phyloP scores from a whole-genome alignment of 2,329 filamentous ascomycete species.

The Talaromyces sp. region DNA sequence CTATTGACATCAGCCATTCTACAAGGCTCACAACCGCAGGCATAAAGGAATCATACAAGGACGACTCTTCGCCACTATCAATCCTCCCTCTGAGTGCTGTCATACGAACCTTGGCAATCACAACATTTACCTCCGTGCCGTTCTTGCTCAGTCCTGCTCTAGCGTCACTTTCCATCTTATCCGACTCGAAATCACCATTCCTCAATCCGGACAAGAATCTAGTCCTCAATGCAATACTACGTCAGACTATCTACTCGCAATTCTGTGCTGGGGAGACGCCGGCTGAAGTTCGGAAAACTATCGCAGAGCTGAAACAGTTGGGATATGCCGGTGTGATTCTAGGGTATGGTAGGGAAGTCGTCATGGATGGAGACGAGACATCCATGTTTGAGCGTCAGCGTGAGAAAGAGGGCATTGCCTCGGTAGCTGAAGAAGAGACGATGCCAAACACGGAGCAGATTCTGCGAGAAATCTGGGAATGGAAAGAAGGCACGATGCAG shows the following conservation, averaged over 20 bases:
- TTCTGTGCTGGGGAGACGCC: slow-evolving; percentile 82
- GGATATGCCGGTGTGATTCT: slow-evolving; percentile 83
- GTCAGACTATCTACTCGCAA: slow-evolving; percentile 83
- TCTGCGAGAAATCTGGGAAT: slow-evolving; percentile 45
- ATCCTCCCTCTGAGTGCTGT: slow-evolving; percentile 20
- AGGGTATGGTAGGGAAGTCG: slow-evolving; percentile 78
- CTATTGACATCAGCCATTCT: background rate
- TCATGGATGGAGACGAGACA: slow-evolving; percentile 54
- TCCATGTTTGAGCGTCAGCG: slow-evolving; percentile 9
- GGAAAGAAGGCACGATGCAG: slow-evolving; percentile 71
- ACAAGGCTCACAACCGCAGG: background rate
- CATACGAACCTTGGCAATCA: slow-evolving; percentile 18
- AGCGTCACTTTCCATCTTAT: slow-evolving; percentile 63
- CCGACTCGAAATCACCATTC: slow-evolving; percentile 63
- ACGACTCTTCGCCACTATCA: slow-evolving; percentile 11
- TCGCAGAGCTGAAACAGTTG: slow-evolving; percentile 64
- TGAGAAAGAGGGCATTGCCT: background rate
- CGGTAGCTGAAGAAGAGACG: background rate
- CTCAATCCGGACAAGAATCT: slow-evolving; percentile 75
- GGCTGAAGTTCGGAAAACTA: slow-evolving; percentile 64
- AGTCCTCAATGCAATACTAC: slow-evolving; percentile 65
- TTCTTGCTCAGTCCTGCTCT: slow-evolving; percentile 66
- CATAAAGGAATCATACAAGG: background rate
- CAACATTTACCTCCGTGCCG: slow-evolving; percentile 20
- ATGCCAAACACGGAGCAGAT: background rate